Percentiles rank a stretch among this genome's conserved stretches.
phyloP scores from a whole-genome alignment of 169 alveolate genomes.

The Plasmodium chabaudi region DNA sequence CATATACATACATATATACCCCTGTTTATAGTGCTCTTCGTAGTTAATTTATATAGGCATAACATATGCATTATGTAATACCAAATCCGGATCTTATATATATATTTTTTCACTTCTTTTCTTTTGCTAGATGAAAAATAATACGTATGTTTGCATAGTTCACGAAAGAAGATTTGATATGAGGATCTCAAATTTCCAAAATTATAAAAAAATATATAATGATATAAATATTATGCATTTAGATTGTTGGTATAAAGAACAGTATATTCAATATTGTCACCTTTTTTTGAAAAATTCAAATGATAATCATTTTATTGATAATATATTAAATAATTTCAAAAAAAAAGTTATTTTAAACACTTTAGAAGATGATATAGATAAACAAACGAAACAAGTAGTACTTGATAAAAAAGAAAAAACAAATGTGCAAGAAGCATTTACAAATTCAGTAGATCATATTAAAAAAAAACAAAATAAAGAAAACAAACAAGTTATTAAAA shows the following conservation, averaged over 20 bases:
- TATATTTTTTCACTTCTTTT: not conserved
- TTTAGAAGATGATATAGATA: constrained; percentile 66
- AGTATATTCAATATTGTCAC: constrained; percentile 40
- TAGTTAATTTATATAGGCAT: not conserved
- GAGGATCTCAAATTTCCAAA: constrained; percentile 19
- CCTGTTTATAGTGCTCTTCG: not conserved
- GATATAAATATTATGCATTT: constrained; percentile 45
- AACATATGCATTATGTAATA: not conserved
- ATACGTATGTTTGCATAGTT: constrained; percentile 66
- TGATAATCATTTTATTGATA: constrained; percentile 69
- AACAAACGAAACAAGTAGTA: constrained; percentile 3
- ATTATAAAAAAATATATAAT: constrained; percentile 61
- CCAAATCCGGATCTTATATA: not conserved
- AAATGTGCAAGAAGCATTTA: constrained; percentile 25
- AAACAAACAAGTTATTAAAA: not conserved
- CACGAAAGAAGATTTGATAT: constrained; percentile 70
- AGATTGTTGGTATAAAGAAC: constrained; percentile 68
- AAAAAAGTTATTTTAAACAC: constrained; percentile 66
- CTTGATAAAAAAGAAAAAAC: constrained; percentile 31
- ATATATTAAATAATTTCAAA: constrained; percentile 60
- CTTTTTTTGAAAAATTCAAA: constrained; percentile 40
- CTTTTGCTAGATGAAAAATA: constrained; percentile 41
- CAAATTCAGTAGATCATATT: constrained; percentile 43
- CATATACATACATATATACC: not conserved
- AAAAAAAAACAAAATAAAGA: constrained; percentile 24